These are phyloP conservation scores for Naganishia liquefaciens DNA, from an alignment of 1,284 basidiomycete species.

Conservation along the genomic window DNA sequence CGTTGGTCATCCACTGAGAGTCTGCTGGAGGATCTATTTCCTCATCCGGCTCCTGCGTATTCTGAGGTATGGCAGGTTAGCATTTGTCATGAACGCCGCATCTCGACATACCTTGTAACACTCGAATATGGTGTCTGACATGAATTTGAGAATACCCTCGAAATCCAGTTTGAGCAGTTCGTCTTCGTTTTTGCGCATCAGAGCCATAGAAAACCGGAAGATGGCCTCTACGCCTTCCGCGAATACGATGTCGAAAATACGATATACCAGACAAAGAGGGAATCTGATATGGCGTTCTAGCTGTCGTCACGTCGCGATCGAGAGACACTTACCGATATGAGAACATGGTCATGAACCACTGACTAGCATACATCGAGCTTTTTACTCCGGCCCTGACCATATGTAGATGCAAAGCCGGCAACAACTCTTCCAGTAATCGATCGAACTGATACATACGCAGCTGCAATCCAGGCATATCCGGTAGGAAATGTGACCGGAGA, in stretches of 20 bases:
- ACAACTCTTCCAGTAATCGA: slow-evolving; percentile 83
- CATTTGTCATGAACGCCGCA: background rate
- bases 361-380: slow-evolving; percentile 91
- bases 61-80: background rate
- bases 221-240: slow-evolving; percentile 96
- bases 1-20: slow-evolving; percentile 66
- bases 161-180: slow-evolving; percentile 75
- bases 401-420: slow-evolving; percentile 88
- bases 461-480: slow-evolving; percentile 97
- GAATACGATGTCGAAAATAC: slow-evolving; percentile 80
- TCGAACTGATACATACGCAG: slow-evolving; percentile 89
- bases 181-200: slow-evolving; percentile 87
- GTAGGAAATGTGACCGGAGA: slow-evolving; percentile 90
- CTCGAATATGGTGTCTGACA: slow-evolving; percentile 81
- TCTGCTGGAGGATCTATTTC: slow-evolving; percentile 34
- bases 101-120: slow-evolving; percentile 63
- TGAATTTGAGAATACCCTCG: slow-evolving; percentile 78
- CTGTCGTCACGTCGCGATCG: background rate
- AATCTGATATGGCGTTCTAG: slow-evolving; percentile 63
- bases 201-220: slow-evolving; percentile 87
- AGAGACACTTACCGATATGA: slow-evolving; percentile 68
- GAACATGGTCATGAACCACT: slow-evolving; percentile 98
- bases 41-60: background rate
- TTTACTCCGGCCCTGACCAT: slow-evolving; percentile 90
- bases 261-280: slow-evolving; percentile 88